Base-by-base conservation (phyloP, 2,329 filamentous ascomycete genomes). In the Ceratocystis cacaofunesta region DNA sequence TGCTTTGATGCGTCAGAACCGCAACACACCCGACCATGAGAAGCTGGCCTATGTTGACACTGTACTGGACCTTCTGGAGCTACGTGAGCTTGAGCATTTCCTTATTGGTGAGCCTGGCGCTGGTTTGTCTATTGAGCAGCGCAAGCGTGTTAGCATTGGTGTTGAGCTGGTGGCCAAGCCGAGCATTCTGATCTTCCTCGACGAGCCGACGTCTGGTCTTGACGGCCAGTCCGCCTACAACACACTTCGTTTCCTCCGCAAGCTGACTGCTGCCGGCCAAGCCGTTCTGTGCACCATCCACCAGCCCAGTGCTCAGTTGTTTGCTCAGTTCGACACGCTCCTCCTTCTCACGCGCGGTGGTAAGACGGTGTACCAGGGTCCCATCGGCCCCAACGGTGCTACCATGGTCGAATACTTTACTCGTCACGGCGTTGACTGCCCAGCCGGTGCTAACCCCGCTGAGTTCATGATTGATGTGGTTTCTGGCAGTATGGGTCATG, bases 1-100 rank as follows among this genome's bases (percentile, higher is more conserved):
- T 62, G 64, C 65, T 5, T 81, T 86, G 41, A 80, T 92, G 8
- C 83, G 89, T 64, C 89, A 92, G 72, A 84, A 84, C 30, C 82
- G 82, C 8, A 78, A 85, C 28, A 80, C 84, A 1, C 76, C 86
- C 0, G 79, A 80, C 0, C 76, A 82, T 64, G 88, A 91, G 70
- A 92, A 92, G 74, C 75, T 90, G 1, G 81, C 80, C 2, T 92
- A 92, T 69, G 89, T 92, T 7, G 82, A 90, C 62, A 87, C 88
- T 67, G 87, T 92, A 48, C 89, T 94, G 70, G 87, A 89, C 70
- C 74, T 82, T 0, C 71, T 82, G 0, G 79, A 81, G 66, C 74
- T 82, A 3, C 73, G 77, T 48, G 76, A 79, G n/a, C 71, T 81
- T 3, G 76, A 75, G 1, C 75, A 82, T 63, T 79, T 79, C 0